Percentiles rank a stretch among this genome's conserved stretches.
phyloP scores from a whole-genome alignment of 129 eudicot species.

The Dittrichia graveolens region DNA sequence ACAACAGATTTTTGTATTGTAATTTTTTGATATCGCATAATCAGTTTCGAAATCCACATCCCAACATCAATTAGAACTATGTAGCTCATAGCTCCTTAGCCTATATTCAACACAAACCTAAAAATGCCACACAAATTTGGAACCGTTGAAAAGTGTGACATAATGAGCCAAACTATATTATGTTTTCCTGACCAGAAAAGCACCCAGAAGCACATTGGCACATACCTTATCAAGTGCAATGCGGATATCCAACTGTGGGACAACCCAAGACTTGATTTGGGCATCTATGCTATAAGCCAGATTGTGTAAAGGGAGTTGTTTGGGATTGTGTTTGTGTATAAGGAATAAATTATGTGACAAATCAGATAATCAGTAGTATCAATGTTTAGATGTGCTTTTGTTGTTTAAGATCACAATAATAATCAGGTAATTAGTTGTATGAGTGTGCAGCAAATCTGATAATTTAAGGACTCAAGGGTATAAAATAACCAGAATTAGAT shows the following conservation, averaged over 20 bases:
- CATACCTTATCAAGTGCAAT: neutral
- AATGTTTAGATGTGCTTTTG: too few species aligned
- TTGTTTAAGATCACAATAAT: too few species aligned
- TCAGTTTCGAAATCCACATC: neutral
- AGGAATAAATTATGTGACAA: too few species aligned
- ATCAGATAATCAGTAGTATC: too few species aligned
- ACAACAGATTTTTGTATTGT: too few species aligned
- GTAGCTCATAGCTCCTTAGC: neutral
- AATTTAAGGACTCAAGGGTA: too few species aligned
- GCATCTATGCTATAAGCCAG: neutral
- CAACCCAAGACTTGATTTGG: slow-evolving; percentile 3
- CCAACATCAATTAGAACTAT: neutral
- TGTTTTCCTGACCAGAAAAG: slow-evolving; percentile 6
- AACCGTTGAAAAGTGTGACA: neutral
- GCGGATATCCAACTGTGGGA: neutral
- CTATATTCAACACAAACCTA: neutral
- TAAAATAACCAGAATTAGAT: too few species aligned
- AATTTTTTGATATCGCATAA: neutral
- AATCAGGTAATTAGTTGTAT: too few species aligned
- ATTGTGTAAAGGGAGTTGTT: neutral
- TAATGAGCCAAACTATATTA: neutral
- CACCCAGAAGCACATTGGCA: neutral
- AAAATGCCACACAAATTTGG: neutral
- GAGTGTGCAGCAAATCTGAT: too few species aligned
- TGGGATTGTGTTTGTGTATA: neutral